Base-by-base conservation (phyloP, 139 green algal species). In the Limnomonas spitsbergensis region DNA sequence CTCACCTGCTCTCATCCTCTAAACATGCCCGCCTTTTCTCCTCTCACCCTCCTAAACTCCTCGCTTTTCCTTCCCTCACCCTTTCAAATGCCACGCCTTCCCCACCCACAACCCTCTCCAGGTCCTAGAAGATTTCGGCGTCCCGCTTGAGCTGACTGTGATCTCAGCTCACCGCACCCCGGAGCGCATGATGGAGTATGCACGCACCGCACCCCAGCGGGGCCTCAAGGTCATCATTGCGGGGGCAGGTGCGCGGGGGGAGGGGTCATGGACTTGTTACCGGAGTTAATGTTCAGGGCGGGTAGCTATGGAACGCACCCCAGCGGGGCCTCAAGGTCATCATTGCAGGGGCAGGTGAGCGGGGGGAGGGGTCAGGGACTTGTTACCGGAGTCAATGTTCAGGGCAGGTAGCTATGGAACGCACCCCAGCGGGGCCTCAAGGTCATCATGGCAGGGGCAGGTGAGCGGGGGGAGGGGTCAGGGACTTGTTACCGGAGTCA, bases 161-260 rank as follows among this genome's bases (percentile, higher is more conserved):
- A 93, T 99, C 39, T 94, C 87, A 6, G 96, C 96, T n/a, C 96
- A 99, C 87, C 88, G 96, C 69, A 99, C 95, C 0, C 94, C 95
- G 0, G 91, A 97, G 73, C 86, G 93, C 36, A 97, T 99, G 94
- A 86, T 98, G 53, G 92, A 97, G 29, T 98, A 96, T 66, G 94
- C 94, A 0, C 87, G 86, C 32, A 91, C 31, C 38, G 95, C 95
- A 0, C 88, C 92, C 73, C 27, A 68, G 26, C 81, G 90, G 34
- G 93, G 91, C 71, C 73, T 97, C 52, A 86, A 88, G 77, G 92
- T 88, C 29, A 98, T 99, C 82, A 98, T 99, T 53, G 96, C 95
- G 1, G 95, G 96, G 14, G 95, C 95, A 27, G 94, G 94, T 61
- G 20, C n/a, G n/a, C n/a, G 40, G 91, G 40, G 72, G 39, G 29